Base-by-base conservation (phyloP, 2,329 filamentous ascomycete species). In the Pseudogymnoascus sp. region DNA sequence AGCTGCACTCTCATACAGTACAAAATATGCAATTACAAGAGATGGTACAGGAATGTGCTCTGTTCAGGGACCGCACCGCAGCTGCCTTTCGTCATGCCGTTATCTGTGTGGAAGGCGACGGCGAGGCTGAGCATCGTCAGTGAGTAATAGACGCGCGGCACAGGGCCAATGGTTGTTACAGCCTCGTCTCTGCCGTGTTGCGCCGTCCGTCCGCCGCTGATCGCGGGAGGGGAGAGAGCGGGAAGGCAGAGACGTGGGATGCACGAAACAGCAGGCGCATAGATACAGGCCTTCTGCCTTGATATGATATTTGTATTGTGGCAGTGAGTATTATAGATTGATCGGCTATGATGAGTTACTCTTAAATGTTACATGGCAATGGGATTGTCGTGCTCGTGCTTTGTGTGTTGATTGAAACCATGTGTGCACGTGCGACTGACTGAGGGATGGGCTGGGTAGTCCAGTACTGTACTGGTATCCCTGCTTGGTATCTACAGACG, bases 121-220 rank as follows among this genome's bases (percentile, higher is more conserved):
- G 11, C 50, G 50, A 56, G 50, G 50, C 50, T 56, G 50, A 56
- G 50, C 28, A 56, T 34, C 50, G 28, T 34, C 28, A 21, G 44
- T 50, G 50, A 53, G 50, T 56, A 36, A 56, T 56, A 56, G 50
- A 56, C 50, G 50, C 50, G 50, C 50, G 50, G 50, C 50, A 56
- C 50, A 56, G 50, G 50, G 16, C 50, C 50, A 56, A 56, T 56
- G 50, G 28, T 21, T 36, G 50, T 56, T 56, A 56, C 50, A 56
- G 50, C 50, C 50, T 56, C 28, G 50, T 56, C 28, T 21, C 50
- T 31, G 28, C 28, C 50, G n/a, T 25, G 21, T 23, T 23, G 21
- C 21, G 21, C 21, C 21, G 21, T 23, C 21, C 21, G 21, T 28
- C 44, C 44, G 12, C 44, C 21, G 5, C n/a, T 34, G 28, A 56